Evolutionary conservation across 352 stramenopile genomes (phyloP), one percentile per base, ranked within the genome.

Genomic region (Pythium utonaiense): DNA sequence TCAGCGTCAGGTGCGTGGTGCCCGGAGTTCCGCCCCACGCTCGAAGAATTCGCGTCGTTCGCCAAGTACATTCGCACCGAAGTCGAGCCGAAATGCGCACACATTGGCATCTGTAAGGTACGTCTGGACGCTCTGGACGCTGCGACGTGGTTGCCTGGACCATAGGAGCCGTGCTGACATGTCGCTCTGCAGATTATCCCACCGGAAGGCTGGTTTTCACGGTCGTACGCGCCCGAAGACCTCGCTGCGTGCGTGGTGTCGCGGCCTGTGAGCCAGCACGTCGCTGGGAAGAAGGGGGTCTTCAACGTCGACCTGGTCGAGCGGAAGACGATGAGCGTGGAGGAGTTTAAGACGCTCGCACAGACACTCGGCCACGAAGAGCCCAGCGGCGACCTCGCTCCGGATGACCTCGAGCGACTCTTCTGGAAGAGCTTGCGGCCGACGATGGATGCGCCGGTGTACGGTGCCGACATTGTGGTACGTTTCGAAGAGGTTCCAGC

Each of bases 241-340:
- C 61, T 93, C 22, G 52, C 31, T 4, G 47, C 78, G 12, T 78
- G 70, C 34, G 34, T 71, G 42, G 78, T 96, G n/a, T 73, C 69
- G 6, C 64, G 69, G 22, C 86, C 84, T 36, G 77, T 97, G 40
- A 86, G 72, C 47, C 88, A 98, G 70, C 88, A 94, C 47, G 84
- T 97, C 10, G 88, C 86, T 16, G 88, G 91, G 34, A 93, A 91
- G 66, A 91, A 95, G 64, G 89, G 89, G 34, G 77, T 96, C 22
- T 98, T 93, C 70, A 89, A 91, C 70, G 80, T 98, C 44, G 87
- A 96, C 34, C 73, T 98, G 19, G 83, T 97, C 33, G 89, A 97
- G 62, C 75, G 74, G 53, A 91, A 91, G 67, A 83, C 70, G 3
- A 78, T 92, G 71, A 77, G 53, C 9, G 66, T 89, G 14, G 56